Base-by-base conservation (phyloP, 768 basidiomycete genomes). In the Tylopilus felleus region DNA sequence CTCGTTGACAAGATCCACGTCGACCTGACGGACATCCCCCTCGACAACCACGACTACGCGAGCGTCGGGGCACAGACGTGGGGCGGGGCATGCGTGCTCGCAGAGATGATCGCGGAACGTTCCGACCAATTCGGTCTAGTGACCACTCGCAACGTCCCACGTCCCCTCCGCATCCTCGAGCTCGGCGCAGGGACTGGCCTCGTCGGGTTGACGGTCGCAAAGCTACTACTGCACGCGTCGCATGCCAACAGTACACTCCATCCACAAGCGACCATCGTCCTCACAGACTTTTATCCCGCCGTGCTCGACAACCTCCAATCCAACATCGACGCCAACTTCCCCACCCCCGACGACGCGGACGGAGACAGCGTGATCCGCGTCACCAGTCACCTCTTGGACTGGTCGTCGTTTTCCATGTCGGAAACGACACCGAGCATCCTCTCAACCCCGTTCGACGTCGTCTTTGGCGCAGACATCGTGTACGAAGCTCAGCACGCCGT, bases 51-150 rank as follows among this genome's bases (percentile, higher is more conserved):
- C n/a, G 86, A 90, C 59, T 85, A 82, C 57, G 71, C 74, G 13
- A 87, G 84, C 51, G 83, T 92, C 17, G 92, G 92, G 1, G 84
- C 90, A 25, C 92, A 93, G 71, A 94, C 91, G 0, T 95, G 92
- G 93, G 91, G 90, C 4, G 83, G 86, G 10, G 86, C 90, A 4
- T 91, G 86, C 59, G 81, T 94, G 8, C 76, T 95, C 51, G 81
- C 90, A 0, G 86, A 90, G 64, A 78, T 84, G 71, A 81, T 93
- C 38, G 80, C 79, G 3, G 77, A 83, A 27, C 65, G 75, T 28
- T 87, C 90, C 0, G 63, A 58, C 3, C 57, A 57, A 25, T 90
- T 86, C 62, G 79, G 79, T 9, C 64, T 83, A 6, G 29, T 8
- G n/a, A 10, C 16, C 13, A 3, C 8, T 2, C 16, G 36, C 14